Conservation (phyloP, 2,329 filamentous ascomycete species). For the Xylaria sp. region DNA sequence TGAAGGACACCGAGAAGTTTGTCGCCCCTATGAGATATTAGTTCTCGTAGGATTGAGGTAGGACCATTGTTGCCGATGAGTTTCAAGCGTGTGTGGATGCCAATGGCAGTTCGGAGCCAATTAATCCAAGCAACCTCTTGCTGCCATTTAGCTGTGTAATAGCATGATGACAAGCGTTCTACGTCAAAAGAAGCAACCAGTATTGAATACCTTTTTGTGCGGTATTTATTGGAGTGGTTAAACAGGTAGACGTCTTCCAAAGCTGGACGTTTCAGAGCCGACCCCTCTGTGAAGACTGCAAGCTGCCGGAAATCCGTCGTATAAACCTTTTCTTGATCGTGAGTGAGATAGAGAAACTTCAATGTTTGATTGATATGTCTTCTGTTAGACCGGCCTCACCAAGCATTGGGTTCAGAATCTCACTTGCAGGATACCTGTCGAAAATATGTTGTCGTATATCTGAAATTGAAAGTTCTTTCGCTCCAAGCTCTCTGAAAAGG, state of each 20-base stretch:
- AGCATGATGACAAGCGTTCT: background rate
- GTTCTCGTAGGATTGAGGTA: conserved; percentile 5
- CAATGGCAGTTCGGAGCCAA: conserved; percentile 28
- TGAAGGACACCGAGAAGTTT: conserved; percentile 9
- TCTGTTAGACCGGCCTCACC: background rate
- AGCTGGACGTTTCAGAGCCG: background rate
- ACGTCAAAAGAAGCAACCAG: conserved; percentile 6
- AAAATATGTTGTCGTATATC: conserved; percentile 16
- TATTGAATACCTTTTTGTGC: conserved; percentile 31
- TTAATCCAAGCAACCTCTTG: conserved; percentile 25
- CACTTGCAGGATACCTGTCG: background rate
- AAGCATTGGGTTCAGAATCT: background rate
- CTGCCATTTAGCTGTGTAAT: conserved; percentile 27
- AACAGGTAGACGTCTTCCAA: conserved; percentile 2
- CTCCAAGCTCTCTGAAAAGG: conserved; percentile 14
- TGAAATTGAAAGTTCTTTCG: background rate
- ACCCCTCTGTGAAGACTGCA: background rate
- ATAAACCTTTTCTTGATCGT: conserved; percentile 14
- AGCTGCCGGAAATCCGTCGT: conserved; percentile 6
- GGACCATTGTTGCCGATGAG: conserved; percentile 23
- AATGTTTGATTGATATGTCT: conserved; percentile 1
- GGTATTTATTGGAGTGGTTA: conserved; percentile 26
- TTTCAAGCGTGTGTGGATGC: background rate
- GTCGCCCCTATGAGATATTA: background rate
- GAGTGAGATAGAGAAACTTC: conserved; percentile 19